A percentile compares a stretch with the other conserved stretches of the same genome.
These are phyloP conservation scores for Tarenaya hassleriana DNA, from an alignment of 345 rosid genomes.

Conservation along the genomic window DNA sequence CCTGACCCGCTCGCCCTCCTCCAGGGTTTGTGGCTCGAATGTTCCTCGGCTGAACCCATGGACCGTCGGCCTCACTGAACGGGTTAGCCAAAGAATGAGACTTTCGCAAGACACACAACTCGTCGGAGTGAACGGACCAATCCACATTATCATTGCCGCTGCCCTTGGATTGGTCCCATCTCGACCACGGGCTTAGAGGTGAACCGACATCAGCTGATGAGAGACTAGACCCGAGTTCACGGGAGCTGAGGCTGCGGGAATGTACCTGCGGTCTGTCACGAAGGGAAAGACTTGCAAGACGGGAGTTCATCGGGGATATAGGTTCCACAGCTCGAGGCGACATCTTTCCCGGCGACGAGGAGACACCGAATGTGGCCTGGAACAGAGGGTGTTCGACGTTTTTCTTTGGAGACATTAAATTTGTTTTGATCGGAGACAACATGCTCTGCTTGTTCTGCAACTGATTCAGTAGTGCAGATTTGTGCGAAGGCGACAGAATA, in stretches of 20 bases:
- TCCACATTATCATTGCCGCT: constrained; percentile 53
- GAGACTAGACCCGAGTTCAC: constrained; percentile 54
- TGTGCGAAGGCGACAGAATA: constrained; percentile 56
- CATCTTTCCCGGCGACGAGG: constrained; percentile 46
- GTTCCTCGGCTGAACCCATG: constrained; percentile 73
- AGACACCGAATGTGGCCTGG: constrained; percentile 35
- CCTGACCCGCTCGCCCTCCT: constrained; percentile 28
- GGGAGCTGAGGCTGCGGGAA: constrained; percentile 55
- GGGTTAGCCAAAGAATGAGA: constrained; percentile 47
- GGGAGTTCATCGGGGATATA: constrained; percentile 57
- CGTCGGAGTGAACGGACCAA: constrained; percentile 58
- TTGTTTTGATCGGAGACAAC: constrained; percentile 70
- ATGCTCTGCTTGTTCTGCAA: constrained; percentile 62
- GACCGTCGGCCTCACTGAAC: constrained; percentile 65
- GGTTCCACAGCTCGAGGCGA: constrained; percentile 82
- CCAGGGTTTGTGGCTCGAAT: constrained; percentile 29
- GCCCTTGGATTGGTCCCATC: constrained; percentile 75
- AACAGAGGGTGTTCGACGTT: constrained; percentile 47
- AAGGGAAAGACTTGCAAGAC: constrained; percentile 45
- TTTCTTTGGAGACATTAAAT: constrained; percentile 47
- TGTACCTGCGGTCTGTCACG: constrained; percentile 45
- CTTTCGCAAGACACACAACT: constrained; percentile 40
- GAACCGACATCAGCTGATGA: constrained; percentile 39
- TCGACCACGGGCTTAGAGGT: constrained; percentile 66
- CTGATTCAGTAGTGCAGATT: constrained; percentile 53